A percentile compares a stretch with the other conserved stretches of the same genome.
Evolutionary conservation across 106 monocot species (phyloP).

Genomic region (Dioscorea dumetorum): DNA sequence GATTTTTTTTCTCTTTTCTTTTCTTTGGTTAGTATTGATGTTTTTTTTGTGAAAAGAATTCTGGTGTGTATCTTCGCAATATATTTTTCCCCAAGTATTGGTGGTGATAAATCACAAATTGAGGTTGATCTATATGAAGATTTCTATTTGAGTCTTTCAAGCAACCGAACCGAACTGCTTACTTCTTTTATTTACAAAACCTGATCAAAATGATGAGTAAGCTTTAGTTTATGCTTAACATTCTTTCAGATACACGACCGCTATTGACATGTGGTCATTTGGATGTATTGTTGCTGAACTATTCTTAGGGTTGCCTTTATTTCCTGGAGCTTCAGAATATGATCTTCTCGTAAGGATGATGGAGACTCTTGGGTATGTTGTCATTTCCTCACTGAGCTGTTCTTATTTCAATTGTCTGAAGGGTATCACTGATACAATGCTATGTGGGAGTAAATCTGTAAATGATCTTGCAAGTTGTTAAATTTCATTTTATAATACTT

Average conservation of each 20-base stretch:
- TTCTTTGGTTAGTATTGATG: too few species aligned
- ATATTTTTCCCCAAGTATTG: too few species aligned
- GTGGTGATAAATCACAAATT: too few species aligned
- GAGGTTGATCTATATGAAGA: too few species aligned
- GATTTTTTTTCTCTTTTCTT: too few species aligned
- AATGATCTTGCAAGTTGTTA: too few species aligned
- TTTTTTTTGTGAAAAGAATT: too few species aligned
- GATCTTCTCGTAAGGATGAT: slow-evolving; percentile 92
- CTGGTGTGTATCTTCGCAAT: too few species aligned
- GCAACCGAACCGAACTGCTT: background rate
- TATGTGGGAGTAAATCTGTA: too few species aligned
- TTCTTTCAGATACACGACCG: slow-evolving; percentile 75
- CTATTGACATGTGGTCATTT: slow-evolving; percentile 99
- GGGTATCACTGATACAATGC: too few species aligned
- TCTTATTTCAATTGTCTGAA: too few species aligned
- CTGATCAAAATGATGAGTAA: background rate
- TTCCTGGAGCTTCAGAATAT: slow-evolving; percentile 93
- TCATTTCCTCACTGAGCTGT: background rate
- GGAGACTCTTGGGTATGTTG: slow-evolving; percentile 63
- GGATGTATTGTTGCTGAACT: slow-evolving; percentile 93
- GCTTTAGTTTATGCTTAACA: slow-evolving; percentile 34
- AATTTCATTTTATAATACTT: background rate
- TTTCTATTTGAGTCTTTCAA: too few species aligned
- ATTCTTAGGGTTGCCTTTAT: slow-evolving; percentile 91
- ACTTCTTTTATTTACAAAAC: background rate